Evolutionary conservation across 1,284 basidiomycete species (phyloP), one percentile per base, ranked within the genome.

Genomic region (Cutaneotrichosporon daszewskae): DNA sequence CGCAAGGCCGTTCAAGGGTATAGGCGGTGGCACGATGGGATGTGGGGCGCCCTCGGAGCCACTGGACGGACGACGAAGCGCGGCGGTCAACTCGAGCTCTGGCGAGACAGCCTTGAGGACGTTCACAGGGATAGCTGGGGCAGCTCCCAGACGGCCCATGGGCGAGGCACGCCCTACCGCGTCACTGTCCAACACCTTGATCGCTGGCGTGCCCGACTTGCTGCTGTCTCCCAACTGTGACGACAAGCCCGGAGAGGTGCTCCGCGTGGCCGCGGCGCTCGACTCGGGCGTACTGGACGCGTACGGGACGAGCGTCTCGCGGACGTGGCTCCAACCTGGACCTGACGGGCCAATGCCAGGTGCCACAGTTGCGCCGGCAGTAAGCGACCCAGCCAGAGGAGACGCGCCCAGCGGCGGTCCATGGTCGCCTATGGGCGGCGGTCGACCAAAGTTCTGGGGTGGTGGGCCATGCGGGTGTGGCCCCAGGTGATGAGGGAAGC

Each of bases 331-430:
- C n/a, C n/a, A n/a, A n/a, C n/a, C n/a, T n/a, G n/a, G n/a, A n/a
- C n/a, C n/a, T n/a, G n/a, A n/a, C n/a, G n/a, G n/a, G n/a, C n/a
- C n/a, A n/a, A n/a, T n/a, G n/a, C 32, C 8, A 20, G 12, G 31
- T 10, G 31, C 14, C 4, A 11, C 12, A 32, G n/a, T 18, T 9
- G 18, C 32, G 4, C 45, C 49, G 4, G 45, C 40, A 10, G 61
- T 58, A 4, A 68, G 54, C 2, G 65, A 65, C 4, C 65, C 67
- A 16, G 65, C 65, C 4, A 69, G 52, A 1, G 64, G 65, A 1
- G 67, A 69, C n/a, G 64, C 59, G 7, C 58, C 59, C 10, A 62
- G 44, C 23, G 41, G 51, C 14, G 55, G 44, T 14, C 51, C 54
- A 13, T 44, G 37, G 0, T 47, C 23, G 16, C 35, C 44, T 35